A percentile compares a stretch with the other conserved stretches of the same genome.
Conservation (phyloP, 2,329 filamentous ascomycete genomes). For the Trichothecium sympodiale region DNA sequence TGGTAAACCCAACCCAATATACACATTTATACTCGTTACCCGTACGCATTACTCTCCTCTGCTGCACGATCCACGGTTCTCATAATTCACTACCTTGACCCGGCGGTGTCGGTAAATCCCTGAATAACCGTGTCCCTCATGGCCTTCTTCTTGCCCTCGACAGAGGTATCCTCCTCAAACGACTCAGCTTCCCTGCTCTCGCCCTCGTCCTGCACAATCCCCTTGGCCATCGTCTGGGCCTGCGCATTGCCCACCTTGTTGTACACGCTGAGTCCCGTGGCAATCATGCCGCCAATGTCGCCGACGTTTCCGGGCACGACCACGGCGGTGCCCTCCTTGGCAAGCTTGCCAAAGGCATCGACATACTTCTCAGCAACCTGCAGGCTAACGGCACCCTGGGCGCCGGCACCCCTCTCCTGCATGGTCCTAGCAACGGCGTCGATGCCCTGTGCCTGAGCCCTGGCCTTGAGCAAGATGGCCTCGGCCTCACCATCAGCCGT, state of each 20-base stretch:
- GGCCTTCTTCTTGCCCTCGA: conserved; percentile 10
- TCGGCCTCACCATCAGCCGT: conserved; percentile 85
- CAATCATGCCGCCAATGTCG: conserved; percentile 94
- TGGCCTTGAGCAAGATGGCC: conserved; percentile 77
- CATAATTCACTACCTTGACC: conserved; percentile 12
- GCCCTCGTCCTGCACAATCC: conserved; percentile 22
- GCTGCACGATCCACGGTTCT: conserved; percentile 10
- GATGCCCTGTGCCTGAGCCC: conserved; percentile 79
- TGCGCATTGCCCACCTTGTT: conserved; percentile 83
- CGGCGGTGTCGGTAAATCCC: conserved; percentile 24
- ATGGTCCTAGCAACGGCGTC: conserved; percentile 75
- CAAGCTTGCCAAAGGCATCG: conserved; percentile 83
- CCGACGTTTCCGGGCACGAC: conserved; percentile 96
- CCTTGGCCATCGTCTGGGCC: conserved; percentile 51
- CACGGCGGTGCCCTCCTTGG: conserved; percentile 89
- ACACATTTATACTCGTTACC: too few species aligned
- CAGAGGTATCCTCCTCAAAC: conserved; percentile 9
- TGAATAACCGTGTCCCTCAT: conserved; percentile 29
- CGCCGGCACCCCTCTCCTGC: conserved; percentile 57
- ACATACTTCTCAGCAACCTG: conserved; percentile 97
- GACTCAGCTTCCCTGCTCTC: conserved; percentile 8
- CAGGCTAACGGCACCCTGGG: conserved; percentile 75
- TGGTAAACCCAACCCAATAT: too few species aligned
- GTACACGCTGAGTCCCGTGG: conserved; percentile 88
- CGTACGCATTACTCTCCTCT: too few species aligned